Evolutionary conservation across 2,329 filamentous ascomycete genomes (phyloP).

Genomic region (Scopulariopsis brevicaulis): DNA sequence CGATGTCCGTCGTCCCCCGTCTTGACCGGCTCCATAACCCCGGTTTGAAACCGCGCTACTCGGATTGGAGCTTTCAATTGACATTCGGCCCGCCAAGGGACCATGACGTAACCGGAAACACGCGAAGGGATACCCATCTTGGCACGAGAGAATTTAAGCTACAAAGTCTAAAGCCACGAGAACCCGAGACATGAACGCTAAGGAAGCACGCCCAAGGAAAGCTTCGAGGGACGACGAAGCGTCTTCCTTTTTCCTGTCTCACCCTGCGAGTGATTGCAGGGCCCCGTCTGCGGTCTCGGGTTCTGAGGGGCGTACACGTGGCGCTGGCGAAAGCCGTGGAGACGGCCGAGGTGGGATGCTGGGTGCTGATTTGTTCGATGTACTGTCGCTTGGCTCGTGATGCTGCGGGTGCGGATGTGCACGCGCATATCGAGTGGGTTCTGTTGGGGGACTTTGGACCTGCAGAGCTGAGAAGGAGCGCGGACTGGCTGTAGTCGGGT

Average conservation of each 20-base stretch:
- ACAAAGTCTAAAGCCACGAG: not conserved
- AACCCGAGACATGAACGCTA: not conserved
- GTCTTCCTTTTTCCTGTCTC: no score
- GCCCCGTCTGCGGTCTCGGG: not conserved
- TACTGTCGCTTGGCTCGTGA: not conserved
- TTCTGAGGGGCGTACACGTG: not conserved
- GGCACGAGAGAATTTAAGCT: not conserved
- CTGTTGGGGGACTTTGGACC: not conserved
- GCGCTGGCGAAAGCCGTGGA: not conserved
- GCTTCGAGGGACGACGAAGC: no score
- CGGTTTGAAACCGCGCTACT: not conserved
- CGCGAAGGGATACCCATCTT: not conserved
- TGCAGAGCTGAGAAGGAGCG: not conserved
- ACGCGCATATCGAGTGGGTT: not conserved
- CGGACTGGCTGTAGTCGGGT: not conserved
- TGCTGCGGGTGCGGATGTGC: not conserved
- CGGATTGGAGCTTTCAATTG: not conserved
- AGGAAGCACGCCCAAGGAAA: not conserved
- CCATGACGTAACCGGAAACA: not conserved
- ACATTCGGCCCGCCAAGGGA: not conserved
- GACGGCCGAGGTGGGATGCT: not conserved
- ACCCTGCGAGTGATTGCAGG: no score
- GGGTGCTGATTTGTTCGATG: not conserved
- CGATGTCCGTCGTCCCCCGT: not conserved
- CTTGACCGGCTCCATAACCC: not conserved